phyloP scores from a whole-genome alignment of 2,329 filamentous ascomycete species.

The Xylaria sp. region DNA sequence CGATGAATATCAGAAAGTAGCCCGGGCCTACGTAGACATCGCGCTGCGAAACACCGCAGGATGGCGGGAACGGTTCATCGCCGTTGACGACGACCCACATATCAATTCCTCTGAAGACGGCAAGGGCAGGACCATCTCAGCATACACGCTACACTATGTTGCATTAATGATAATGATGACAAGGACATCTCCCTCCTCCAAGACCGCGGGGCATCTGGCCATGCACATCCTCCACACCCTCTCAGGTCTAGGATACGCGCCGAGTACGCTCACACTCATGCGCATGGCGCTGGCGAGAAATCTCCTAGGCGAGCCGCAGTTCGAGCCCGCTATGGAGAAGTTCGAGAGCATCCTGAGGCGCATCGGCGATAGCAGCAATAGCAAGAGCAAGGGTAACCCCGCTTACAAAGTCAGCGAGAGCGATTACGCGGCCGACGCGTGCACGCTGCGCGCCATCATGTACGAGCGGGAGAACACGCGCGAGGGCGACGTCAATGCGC shows the following conservation, averaged over 20 bases:
- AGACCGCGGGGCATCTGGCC: constrained; percentile 32
- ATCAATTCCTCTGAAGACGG: not conserved
- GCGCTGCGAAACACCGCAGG: constrained; percentile 30
- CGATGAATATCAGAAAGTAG: constrained; percentile 32
- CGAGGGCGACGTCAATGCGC: constrained; percentile 34
- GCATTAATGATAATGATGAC: constrained; percentile 35
- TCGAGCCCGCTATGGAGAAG: constrained; percentile 27
- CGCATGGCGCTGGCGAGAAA: constrained; percentile 23
- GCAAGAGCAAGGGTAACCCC: constrained; percentile 21
- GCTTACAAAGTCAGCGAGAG: not conserved
- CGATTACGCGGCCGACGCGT: constrained; percentile 41
- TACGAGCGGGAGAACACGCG: constrained; percentile 26
- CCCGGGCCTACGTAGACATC: constrained; percentile 34
- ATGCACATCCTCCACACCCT: constrained; percentile 45
- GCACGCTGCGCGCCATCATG: constrained; percentile 45
- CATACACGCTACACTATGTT: constrained; percentile 42
- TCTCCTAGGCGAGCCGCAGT: constrained; percentile 25
- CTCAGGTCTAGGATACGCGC: constrained; percentile 42
- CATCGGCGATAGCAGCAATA: constrained; percentile 33
- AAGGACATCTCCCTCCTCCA: not conserved
- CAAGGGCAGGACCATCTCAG: constrained; percentile 10
- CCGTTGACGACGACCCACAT: constrained; percentile 17
- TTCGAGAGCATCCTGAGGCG: constrained; percentile 28
- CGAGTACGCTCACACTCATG: constrained; percentile 45
- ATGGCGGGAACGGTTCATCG: constrained; percentile 36